These are phyloP conservation scores for Gossypioides kirkii DNA, from an alignment of 345 rosid species.

Conservation along the genomic window DNA sequence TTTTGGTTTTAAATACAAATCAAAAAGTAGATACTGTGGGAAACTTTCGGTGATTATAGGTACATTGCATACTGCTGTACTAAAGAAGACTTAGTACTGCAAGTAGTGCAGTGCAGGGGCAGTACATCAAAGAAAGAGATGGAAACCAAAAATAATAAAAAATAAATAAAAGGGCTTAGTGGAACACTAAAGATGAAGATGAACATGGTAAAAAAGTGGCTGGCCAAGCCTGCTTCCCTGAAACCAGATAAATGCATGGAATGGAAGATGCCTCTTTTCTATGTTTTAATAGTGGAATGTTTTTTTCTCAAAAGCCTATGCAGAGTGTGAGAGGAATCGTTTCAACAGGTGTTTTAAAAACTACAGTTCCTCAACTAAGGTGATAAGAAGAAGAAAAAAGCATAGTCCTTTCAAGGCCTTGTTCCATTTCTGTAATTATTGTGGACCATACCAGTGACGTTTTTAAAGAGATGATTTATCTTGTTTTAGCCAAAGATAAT, in stretches of 20 bases:
- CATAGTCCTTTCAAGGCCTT: too few relatives aligned
- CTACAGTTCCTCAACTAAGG: background rate
- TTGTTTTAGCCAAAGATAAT: too few relatives aligned
- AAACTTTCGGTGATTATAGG: background rate
- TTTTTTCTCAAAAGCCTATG: background rate
- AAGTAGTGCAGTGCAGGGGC: background rate
- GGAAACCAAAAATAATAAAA: background rate
- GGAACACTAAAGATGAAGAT: background rate
- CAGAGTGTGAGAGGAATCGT: background rate
- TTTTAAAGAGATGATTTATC: background rate
- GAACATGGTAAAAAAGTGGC: background rate
- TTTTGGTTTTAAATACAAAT: background rate
- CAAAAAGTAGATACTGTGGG: background rate
- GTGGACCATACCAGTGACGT: background rate
- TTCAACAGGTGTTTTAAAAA: background rate
- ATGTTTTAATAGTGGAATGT: background rate
- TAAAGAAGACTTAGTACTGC: background rate
- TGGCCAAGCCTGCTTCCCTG: background rate
- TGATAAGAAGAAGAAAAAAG: too few relatives aligned
- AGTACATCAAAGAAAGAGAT: background rate
- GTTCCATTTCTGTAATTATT: background rate
- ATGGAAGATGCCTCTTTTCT: constrained; percentile 3
- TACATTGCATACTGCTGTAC: background rate
- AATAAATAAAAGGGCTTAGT: background rate
- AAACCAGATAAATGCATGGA: background rate